Conservation (phyloP, 805 yeast species). For the Crinitomyces ghanaensis region DNA sequence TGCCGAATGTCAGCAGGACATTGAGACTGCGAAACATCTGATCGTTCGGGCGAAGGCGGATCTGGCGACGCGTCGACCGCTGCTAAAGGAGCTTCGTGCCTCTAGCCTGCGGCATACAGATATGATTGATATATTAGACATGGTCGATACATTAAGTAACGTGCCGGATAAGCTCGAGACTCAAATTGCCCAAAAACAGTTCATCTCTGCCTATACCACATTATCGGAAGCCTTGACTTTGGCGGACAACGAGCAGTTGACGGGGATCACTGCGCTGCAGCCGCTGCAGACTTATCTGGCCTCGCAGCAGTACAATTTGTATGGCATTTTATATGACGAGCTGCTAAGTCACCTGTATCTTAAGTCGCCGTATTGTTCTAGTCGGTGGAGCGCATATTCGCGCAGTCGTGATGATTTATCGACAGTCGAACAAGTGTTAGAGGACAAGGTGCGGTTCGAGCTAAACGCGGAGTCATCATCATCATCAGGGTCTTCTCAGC, state of each 20-base stretch:
- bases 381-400: constrained; percentile 20
- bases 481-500: constrained; percentile 14
- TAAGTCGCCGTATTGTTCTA: constrained; percentile 30
- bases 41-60: constrained; percentile 39
- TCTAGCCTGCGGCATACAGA: constrained; percentile 52
- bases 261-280: constrained; percentile 22
- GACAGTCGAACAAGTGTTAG: constrained; percentile 16
- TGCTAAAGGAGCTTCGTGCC: constrained; percentile 52
- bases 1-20: constrained; percentile 50
- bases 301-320: constrained; percentile 36
- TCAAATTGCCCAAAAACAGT: constrained; percentile 56
- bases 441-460: constrained; percentile 18
- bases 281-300: constrained; percentile 23
- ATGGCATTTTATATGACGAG: constrained; percentile 69
- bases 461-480: constrained; percentile 16
- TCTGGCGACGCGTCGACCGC: constrained; percentile 42
- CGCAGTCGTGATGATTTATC: constrained; percentile 13
- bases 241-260: constrained; percentile 23
- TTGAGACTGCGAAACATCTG: constrained; percentile 37
- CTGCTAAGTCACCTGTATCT: constrained; percentile 57
- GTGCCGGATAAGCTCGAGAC: constrained; percentile 56
- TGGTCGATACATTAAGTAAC: constrained; percentile 47
- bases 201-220: constrained; percentile 50
- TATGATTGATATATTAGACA: constrained; percentile 57
- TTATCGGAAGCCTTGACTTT: constrained; percentile 33